Evolutionary conservation across 306 rosid genomes (phyloP).

Genomic region (Clitoria ternatea): DNA sequence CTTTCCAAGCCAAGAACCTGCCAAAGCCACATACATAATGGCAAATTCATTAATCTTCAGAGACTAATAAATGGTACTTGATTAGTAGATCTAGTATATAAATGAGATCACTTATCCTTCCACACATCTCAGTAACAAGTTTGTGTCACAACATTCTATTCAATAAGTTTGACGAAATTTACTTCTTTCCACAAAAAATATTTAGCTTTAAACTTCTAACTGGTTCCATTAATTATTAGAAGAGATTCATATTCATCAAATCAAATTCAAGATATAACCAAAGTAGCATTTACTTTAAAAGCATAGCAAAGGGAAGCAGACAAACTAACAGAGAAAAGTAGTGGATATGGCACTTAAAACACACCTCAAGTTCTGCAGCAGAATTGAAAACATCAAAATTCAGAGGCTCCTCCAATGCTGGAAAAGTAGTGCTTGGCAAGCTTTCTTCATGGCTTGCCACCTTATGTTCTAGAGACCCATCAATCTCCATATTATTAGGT

Average conservation of each 20-base stretch:
- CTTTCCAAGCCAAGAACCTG: slow-evolving; percentile 85
- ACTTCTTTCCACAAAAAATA: too few relatives aligned
- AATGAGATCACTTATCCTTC: background rate
- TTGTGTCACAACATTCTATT: background rate
- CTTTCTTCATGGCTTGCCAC: slow-evolving; percentile 37
- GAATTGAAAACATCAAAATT: slow-evolving; percentile 55
- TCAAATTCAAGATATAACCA: background rate
- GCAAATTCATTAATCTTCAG: slow-evolving; percentile 14
- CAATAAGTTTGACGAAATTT: background rate
- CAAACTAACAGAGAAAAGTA: background rate
- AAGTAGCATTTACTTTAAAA: background rate
- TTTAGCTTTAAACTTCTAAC: too few relatives aligned
- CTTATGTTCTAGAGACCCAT: slow-evolving; percentile 37
- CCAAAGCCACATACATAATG: background rate
- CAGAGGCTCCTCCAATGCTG: slow-evolving; percentile 45
- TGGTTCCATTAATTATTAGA: too few relatives aligned
- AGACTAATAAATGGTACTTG: background rate
- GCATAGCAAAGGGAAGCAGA: background rate
- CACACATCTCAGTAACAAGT: background rate
- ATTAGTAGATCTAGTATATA: background rate
- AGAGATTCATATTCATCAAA: background rate
- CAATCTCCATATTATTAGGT: slow-evolving; percentile 34
- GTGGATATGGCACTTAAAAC: background rate
- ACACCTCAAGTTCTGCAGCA: slow-evolving; percentile 90
- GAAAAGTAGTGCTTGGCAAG: slow-evolving; percentile 26